A percentile compares a stretch with the other conserved stretches of the same genome.
Evolutionary conservation across 768 basidiomycete species (phyloP).

Genomic region (Tylopilus cervinicoccineus): DNA sequence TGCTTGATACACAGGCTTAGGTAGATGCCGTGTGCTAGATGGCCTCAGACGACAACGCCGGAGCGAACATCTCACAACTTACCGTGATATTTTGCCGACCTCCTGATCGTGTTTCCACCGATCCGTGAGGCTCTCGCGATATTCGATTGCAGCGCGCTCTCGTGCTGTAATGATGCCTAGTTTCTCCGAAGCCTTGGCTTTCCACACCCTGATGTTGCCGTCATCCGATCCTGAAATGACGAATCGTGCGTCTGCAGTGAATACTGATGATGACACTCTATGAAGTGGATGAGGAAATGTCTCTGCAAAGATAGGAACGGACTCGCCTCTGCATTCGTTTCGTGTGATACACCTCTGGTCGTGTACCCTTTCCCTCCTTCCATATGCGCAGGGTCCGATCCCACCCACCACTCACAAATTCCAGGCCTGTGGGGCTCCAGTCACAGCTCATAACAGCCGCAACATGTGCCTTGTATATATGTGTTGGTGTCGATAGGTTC

Average conservation of each 20-base stretch:
- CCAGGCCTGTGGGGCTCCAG: conserved; percentile 94
- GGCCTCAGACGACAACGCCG: conserved; percentile 1
- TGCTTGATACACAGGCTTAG: conserved; percentile 88
- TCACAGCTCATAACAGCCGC: conserved; percentile 96
- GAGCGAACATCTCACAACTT: conserved; percentile 25
- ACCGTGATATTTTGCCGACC: conserved; percentile 80
- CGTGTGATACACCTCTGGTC: conserved; percentile 91
- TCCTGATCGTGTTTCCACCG: conserved; percentile 85
- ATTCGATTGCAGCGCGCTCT: conserved; percentile 90
- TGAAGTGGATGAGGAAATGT: neutral
- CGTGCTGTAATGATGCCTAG: conserved; percentile 87
- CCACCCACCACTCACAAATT: conserved; percentile 96
- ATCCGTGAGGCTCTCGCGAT: conserved; percentile 81
- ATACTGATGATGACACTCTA: conserved; percentile 85
- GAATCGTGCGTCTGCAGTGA: conserved; percentile 88
- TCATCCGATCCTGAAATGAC: conserved; percentile 91
- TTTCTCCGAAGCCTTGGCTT: conserved; percentile 88
- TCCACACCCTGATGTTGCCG: conserved; percentile 94
- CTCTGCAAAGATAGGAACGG: neutral
- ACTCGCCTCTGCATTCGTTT: conserved; percentile 96
- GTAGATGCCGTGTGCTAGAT: conserved; percentile 72
- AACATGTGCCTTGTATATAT: conserved; percentile 97
- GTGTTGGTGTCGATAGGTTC: conserved; percentile 72
- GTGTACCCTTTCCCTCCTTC: conserved; percentile 79
- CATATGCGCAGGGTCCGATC: conserved; percentile 93